Evolutionary conservation across 164 flowering plant species (phyloP), one percentile per base, ranked within the genome.

Genomic region (Magnolia officinalis): DNA sequence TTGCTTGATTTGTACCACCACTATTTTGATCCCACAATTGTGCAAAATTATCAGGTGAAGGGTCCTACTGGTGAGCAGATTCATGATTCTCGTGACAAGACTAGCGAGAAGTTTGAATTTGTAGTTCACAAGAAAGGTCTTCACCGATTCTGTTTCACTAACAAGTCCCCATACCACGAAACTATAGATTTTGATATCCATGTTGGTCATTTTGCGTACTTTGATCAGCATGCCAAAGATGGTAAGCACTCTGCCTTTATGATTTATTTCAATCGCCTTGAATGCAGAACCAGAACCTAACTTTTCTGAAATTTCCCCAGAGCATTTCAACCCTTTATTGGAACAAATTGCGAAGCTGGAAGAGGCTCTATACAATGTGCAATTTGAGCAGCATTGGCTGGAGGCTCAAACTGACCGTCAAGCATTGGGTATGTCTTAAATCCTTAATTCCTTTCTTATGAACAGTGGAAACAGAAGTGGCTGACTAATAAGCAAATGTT

Each of bases 391-490:
- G 81, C 98, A 92, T 76, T 96, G 98, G 98, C 84, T 96, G 8
- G 96, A 91, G 85, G 99, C 99, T 75, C 92, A 92, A 86, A 96
- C 98, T 52, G 96, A 94, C 21, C 95, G 95, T 45, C 99, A 96
- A 82, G 91, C 95, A 73, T 77, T 88, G 74, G 87, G 99, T 95
- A 89, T 74, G 72, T n/a, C 18, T 72, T 20, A 72, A 6, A 16
- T 19, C 51, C 55, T 24, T 49, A 16, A 19, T 67, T 59, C 67
- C 1, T 24, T 58, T 73, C 7, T 23, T 29, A 55, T 63, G 7
- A 37, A 37, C 6, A 2, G 45, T 37, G 45, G 6, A 23, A n/a
- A n/a, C 37, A 11, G 24, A 52, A 20, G 7, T 6, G 37, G n/a
- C 51, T 50, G 24, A 55, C 9, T 19, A 55, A 1, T 16, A 51